These are phyloP conservation scores for Dissoconium aciculare DNA, from an alignment of 2,329 filamentous ascomycete genomes.

Conservation along the genomic window DNA sequence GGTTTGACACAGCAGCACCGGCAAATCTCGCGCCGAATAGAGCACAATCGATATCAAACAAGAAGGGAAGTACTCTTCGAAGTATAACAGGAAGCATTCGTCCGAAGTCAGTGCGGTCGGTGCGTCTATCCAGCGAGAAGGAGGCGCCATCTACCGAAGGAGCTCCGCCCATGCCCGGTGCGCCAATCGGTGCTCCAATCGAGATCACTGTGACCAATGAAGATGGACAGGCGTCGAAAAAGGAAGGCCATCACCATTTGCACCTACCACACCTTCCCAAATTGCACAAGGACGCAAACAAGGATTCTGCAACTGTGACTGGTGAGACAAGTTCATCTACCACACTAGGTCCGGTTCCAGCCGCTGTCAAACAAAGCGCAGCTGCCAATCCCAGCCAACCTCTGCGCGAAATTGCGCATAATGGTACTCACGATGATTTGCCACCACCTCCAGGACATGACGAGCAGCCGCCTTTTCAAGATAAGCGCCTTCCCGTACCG, in stretches of 20 bases:
- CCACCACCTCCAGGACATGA: conserved; percentile 27
- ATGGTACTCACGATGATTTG: conserved; percentile 21
- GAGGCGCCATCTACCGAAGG: conserved; percentile 21
- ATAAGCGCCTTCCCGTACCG: conserved; percentile 29
- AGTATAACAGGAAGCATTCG: conserved; percentile 58
- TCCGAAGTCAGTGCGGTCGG: conserved; percentile 26
- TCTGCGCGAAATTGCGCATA: conserved; percentile 27
- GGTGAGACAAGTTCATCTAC: conserved; percentile 5
- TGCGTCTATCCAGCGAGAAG: conserved; percentile 28
- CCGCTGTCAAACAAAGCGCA: conserved; percentile 6
- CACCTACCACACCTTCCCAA: conserved; percentile 11
- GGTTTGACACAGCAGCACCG: conserved; percentile 6
- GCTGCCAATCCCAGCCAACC: conserved; percentile 12
- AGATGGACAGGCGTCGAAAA: conserved; percentile 24
- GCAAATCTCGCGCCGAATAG: conserved; percentile 36
- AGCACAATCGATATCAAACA: conserved; percentile 13
- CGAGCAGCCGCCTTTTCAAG: conserved; percentile 30
- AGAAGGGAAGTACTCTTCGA: conserved; percentile 26
- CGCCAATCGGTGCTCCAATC: conserved; percentile 35
- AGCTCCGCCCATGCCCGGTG: conserved; percentile 12
- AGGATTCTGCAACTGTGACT: conserved; percentile 4
- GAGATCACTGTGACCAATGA: conserved; percentile 66
- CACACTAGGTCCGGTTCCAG: conserved; percentile 7
- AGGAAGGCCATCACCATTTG: conserved; percentile 22
- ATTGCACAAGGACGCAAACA: conserved; percentile 15